phyloP scores from a whole-genome alignment of 2,329 filamentous ascomycete genomes.

The Pseudogymnoascus sp. region DNA sequence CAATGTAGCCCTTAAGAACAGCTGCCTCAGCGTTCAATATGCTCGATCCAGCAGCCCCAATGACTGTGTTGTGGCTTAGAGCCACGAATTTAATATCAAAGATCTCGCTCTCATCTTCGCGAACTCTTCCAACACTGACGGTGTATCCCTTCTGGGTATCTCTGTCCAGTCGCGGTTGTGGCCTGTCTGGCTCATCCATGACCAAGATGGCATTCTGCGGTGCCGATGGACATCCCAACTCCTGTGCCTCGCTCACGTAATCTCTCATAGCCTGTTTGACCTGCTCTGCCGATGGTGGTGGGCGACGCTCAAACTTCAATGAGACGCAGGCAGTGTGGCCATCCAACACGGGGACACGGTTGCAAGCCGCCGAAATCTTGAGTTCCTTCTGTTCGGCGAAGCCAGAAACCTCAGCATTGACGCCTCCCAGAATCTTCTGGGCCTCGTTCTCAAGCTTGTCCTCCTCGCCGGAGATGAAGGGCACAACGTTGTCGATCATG shows the following conservation, averaged over 20 bases:
- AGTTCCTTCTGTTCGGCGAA: slow-evolving; percentile 69
- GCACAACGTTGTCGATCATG: slow-evolving; percentile 91
- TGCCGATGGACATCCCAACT: slow-evolving; percentile 77
- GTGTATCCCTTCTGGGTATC: slow-evolving; percentile 81
- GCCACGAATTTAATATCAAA: slow-evolving; percentile 95
- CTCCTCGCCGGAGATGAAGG: slow-evolving; percentile 87
- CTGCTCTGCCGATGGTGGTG: slow-evolving; percentile 63
- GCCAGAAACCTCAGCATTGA: slow-evolving; percentile 63
- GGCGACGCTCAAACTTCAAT: slow-evolving; percentile 67
- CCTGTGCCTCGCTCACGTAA: slow-evolving; percentile 75
- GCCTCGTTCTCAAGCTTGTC: slow-evolving; percentile 94
- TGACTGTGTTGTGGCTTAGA: slow-evolving; percentile 84
- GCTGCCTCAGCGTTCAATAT: slow-evolving; percentile 92
- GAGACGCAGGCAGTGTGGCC: slow-evolving; percentile 95
- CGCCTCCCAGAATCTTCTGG: slow-evolving; percentile 77
- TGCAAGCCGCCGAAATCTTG: slow-evolving; percentile 79
- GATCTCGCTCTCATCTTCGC: slow-evolving; percentile 78
- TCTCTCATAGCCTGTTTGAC: slow-evolving; percentile 71
- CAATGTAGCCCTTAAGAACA: slow-evolving; percentile 74
- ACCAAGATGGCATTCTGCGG: slow-evolving; percentile 75
- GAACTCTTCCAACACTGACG: slow-evolving; percentile 77
- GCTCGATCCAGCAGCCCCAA: slow-evolving; percentile 91
- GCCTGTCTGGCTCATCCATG: slow-evolving; percentile 81
- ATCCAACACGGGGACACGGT: slow-evolving; percentile 88
- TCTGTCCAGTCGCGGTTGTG: slow-evolving; percentile 83